Evolutionary conservation across 164 flowering plant genomes (phyloP).

Genomic region (Dillenia suffruticosa): DNA sequence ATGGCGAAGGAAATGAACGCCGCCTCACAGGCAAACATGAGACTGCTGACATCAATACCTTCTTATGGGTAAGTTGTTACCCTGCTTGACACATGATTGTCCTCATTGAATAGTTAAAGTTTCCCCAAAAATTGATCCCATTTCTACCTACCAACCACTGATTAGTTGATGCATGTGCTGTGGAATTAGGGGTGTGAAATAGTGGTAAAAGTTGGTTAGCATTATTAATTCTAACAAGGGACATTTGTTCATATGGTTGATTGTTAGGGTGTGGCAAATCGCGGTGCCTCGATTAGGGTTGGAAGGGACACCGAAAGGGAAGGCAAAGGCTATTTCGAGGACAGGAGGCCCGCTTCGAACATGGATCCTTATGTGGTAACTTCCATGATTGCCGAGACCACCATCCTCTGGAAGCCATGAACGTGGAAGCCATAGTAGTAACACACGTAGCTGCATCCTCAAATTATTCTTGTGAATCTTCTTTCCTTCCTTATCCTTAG

Average conservation of each 20-base stretch:
- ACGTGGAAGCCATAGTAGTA: not conserved
- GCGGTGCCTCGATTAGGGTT: constrained; percentile 35
- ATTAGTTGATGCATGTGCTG: no score
- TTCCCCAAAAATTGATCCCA: not conserved
- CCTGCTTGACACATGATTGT: not conserved
- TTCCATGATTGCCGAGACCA: constrained; percentile 37
- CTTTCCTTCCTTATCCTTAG: no score
- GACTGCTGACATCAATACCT: constrained; percentile 33
- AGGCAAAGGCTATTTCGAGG: constrained; percentile 44
- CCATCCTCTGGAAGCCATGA: constrained; percentile 31
- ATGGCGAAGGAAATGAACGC: constrained; percentile 37
- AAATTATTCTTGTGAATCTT: no score
- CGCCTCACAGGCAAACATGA: constrained; percentile 36
- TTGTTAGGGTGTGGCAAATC: constrained; percentile 34
- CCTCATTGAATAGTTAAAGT: not conserved
- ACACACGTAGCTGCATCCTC: no score
- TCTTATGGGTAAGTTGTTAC: constrained; percentile 23
- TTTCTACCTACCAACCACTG: no score
- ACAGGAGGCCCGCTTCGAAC: constrained; percentile 45
- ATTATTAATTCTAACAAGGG: no score
- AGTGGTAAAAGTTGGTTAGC: no score
- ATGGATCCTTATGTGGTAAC: constrained; percentile 43
- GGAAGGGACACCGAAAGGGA: constrained; percentile 34
- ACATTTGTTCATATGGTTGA: not conserved
- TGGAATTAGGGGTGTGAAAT: not conserved